Evolutionary conservation across 2,329 filamentous ascomycete species (phyloP), one percentile per base, ranked within the genome.

Genomic region (Ampelomyces quisqualis): DNA sequence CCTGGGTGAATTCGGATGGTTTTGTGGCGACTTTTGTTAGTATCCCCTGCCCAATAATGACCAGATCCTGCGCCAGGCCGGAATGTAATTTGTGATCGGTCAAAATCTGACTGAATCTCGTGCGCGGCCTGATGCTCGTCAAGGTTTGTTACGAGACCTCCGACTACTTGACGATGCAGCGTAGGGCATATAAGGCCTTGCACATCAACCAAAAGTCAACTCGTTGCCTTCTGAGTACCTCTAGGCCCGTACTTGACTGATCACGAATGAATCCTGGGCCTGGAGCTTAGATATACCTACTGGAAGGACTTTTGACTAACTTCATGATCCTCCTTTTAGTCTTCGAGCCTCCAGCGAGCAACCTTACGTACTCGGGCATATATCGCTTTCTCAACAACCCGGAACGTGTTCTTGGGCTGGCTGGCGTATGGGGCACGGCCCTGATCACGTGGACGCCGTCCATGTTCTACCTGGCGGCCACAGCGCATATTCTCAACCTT

Each of bases 341-440:
- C 77, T 96, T 93, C 64, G 89, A 96, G 47, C 85, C 88, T 31
- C 81, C 84, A 8, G 85, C 85, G 9, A 95, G 93, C 70, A 64
- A 61, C 21, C 77, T 97, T 47, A 97, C 88, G 1, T 98, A 98
- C 70, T 90, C 86, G 55, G 94, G 91, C 48, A 98, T 98, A 59
- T 98, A 98, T 69, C 89, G 93, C 33, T 98, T 95, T 71, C 76
- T 98, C 53, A 98, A 98, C 73, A 98, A 97, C 62, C 93, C 93
- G 0, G 93, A 98, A 69, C 85, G 91, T 41, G 84, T 97, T 26
- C 85, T 98, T 51, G 93, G 93, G 19, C 84, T 94, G 4, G 91
- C 91, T 13, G 93, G 90, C n/a, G 77, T 96, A 5, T 98, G 91
- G 91, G 93, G 93, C 37, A 84, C 90, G 19, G 91, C 90, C 5